These are phyloP conservation scores for Kodamaea laetipori DNA, from an alignment of 805 yeast genomes.

Conservation along the genomic window DNA sequence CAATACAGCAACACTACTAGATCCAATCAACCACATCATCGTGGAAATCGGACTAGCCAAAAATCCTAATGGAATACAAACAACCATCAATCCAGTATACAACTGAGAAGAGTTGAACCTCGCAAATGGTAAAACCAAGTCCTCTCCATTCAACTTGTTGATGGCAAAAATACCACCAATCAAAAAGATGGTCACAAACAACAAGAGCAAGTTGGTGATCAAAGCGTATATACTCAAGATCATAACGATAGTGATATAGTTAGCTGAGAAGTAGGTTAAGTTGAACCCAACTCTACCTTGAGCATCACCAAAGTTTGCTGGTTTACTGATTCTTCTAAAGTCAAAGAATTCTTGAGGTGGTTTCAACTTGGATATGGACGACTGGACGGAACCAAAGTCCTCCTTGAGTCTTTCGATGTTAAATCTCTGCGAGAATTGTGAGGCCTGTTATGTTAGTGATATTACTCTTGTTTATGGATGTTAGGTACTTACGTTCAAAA, in stretches of 20 bases:
- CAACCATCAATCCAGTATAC: conserved; percentile 76
- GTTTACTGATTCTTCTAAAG: conserved; percentile 84
- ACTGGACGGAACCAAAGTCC: conserved; percentile 50
- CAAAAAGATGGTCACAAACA: conserved; percentile 78
- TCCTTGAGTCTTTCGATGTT: conserved; percentile 26
- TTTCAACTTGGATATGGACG: conserved; percentile 68
- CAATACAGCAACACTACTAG: conserved; percentile 74
- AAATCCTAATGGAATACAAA: conserved; percentile 80
- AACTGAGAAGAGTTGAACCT: conserved; percentile 74
- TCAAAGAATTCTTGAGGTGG: conserved; percentile 96
- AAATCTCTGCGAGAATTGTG: conserved; percentile 25
- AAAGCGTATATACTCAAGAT: conserved; percentile 80
- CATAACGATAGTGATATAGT: conserved; percentile 74
- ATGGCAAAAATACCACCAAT: conserved; percentile 78
- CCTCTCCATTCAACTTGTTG: conserved; percentile 76
- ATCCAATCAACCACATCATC: conserved; percentile 88
- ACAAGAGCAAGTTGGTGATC: conserved; percentile 77
- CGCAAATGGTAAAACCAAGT: conserved; percentile 74
- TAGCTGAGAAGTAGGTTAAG: conserved; percentile 82
- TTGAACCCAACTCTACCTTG: conserved; percentile 89
- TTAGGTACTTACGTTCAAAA: conserved; percentile 11
- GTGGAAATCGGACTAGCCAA: conserved; percentile 89
- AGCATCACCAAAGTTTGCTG: conserved; percentile 82
- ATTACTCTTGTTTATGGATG: background rate
- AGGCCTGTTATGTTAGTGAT: conserved; percentile 16